Percentiles rank a stretch among this genome's conserved stretches.
Conservation (phyloP, 805 yeast species). For the Pachysolen tannophilus region DNA sequence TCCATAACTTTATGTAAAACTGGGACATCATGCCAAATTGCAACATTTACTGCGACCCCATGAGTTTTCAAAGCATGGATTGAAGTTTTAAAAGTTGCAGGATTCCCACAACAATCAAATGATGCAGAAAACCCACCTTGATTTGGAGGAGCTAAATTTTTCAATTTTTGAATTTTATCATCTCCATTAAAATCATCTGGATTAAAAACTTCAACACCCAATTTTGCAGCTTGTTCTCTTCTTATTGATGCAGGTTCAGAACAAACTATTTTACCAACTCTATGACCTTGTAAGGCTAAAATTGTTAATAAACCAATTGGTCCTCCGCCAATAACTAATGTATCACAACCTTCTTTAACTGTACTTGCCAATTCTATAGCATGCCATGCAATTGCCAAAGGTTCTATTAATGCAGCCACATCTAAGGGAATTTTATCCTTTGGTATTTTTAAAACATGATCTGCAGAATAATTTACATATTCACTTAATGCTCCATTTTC, state of each 20-base stretch:
- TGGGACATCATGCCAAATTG: slow-evolving; percentile 39
- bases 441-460: slow-evolving; percentile 25
- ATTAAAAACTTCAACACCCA: slow-evolving; percentile 26
- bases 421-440: slow-evolving; percentile 23
- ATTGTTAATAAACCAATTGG: slow-evolving; percentile 50
- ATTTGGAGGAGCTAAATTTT: slow-evolving; percentile 27
- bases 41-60: slow-evolving; percentile 39
- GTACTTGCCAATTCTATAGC: slow-evolving; percentile 35
- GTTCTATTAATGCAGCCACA: slow-evolving; percentile 44
- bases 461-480: slow-evolving; percentile 25
- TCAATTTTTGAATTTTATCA: slow-evolving; percentile 19
- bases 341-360: slow-evolving; percentile 31
- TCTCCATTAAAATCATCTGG: slow-evolving; percentile 19
- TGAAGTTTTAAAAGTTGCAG: slow-evolving; percentile 34
- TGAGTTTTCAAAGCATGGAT: slow-evolving; percentile 30
- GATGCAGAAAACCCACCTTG: slow-evolving; percentile 39
- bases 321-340: slow-evolving; percentile 51
- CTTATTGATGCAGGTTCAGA: slow-evolving; percentile 42
- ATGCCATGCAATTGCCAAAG: slow-evolving; percentile 52
- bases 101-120: slow-evolving; percentile 47
- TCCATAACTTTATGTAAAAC: slow-evolving; percentile 38
- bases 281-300: slow-evolving; percentile 40
- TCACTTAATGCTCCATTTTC: slow-evolving; percentile 39
- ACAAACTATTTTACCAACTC: slow-evolving; percentile 34
- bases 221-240: slow-evolving; percentile 25